A percentile compares a stretch with the other conserved stretches of the same genome.
Conservation (phyloP, 176 grass and related monocot species). For the Phyllostachys edulis region DNA sequence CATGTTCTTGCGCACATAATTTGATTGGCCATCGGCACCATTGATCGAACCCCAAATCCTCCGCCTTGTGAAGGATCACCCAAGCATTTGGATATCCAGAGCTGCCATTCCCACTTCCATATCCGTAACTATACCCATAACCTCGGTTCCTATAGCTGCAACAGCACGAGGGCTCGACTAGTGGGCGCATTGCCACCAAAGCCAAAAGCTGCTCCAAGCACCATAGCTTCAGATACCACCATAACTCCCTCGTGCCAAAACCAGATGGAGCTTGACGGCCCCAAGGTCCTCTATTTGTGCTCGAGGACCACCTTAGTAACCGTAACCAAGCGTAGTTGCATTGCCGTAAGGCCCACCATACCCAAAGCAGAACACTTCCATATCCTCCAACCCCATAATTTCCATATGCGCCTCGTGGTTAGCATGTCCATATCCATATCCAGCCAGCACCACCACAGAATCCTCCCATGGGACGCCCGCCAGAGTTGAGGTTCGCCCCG, state of each 20-base stretch:
- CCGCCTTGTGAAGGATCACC: conserved; percentile 82
- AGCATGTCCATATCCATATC: conserved; percentile 78
- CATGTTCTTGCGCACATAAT: no score
- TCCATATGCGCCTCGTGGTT: conserved; percentile 74
- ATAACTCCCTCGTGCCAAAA: conserved; percentile 76
- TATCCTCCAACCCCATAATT: conserved; percentile 77
- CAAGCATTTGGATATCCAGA: conserved; percentile 67
- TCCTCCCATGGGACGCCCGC: conserved; percentile 48
- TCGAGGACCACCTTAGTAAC: conserved; percentile 62
- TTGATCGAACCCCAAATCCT: conserved; percentile 71
- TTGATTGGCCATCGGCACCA: conserved; percentile 64
- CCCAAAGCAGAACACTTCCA: conserved; percentile 52
- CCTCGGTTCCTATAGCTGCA: conserved; percentile 70
- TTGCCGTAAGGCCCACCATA: conserved; percentile 70
- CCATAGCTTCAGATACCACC: conserved; percentile 61
- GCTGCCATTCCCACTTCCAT: conserved; percentile 59
- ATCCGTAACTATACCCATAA: conserved; percentile 81
- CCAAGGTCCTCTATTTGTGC: conserved; percentile 71
- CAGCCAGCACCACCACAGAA: conserved; percentile 59
- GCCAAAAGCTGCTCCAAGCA: conserved; percentile 65
- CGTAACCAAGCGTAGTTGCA: conserved; percentile 50
- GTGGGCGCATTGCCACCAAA: conserved; percentile 56
- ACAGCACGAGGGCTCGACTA: conserved; percentile 55
- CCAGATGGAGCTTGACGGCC: conserved; percentile 70
- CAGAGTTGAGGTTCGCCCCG: conserved; percentile 69